Base-by-base conservation (phyloP, 1,284 basidiomycete species). In the Xerocomus minutiporus region DNA sequence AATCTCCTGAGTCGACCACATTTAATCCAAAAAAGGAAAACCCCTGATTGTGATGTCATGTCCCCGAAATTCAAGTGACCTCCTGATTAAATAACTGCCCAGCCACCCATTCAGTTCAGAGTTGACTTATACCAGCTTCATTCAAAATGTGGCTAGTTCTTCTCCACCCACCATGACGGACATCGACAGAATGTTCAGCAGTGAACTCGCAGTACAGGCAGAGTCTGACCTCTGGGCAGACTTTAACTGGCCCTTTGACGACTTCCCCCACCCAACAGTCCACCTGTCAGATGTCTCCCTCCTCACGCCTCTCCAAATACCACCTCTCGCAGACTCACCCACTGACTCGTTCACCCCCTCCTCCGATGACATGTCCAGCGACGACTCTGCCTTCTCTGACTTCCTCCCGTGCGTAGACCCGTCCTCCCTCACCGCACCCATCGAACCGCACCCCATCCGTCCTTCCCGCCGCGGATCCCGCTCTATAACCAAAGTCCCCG, bases 401-500 rank as follows among this genome's bases (percentile, higher is more conserved):
- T 64, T 51, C 12, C 7, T 66, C 13, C 59, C 63, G 0, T 60
- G 41, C 35, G 13, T 54, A 39, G 15, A 55, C 40, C 60, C 66
- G 1, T 39, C 57, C 2, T 17, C 50, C 17, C 40, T 56, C 40
- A 54, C 29, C 15, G 38, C 35, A 2, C 26, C 52, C 9, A 9
- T 11, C 32, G 17, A 25, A 39, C 5, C 25, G 38, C 8, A 32
- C 11, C 1, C 40, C 3, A 11, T 53, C 32, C 60, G 54, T 7
- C 56, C 56, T 12, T 60, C 63, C 11, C 61, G 63, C 28, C 65
- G 64, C 17, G 34, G 42, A 8, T 46, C 63, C 5, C 63, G 66
- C 23, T 9, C 56, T 20, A 66, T 63, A 41, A 54, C 51, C 40
- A 62, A 54, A 45, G 50, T 66, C 32, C 86, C 85, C 1, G 73